phyloP scores from a whole-genome alignment of 352 stramenopile species.

The Phytophthora colocasiae region DNA sequence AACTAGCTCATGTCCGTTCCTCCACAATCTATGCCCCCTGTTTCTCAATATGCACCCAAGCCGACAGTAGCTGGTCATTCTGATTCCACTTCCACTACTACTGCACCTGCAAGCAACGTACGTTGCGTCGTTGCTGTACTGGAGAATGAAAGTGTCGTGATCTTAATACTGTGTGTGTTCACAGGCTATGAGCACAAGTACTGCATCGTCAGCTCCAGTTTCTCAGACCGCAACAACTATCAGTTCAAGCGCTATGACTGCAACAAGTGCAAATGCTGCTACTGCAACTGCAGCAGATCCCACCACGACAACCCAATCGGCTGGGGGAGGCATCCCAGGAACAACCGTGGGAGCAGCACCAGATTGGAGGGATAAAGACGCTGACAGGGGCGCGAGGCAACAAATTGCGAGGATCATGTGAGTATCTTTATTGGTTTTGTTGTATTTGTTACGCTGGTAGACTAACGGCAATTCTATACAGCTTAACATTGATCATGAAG shows the following conservation, averaged over 20 bases:
- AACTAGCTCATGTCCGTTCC: constrained; percentile 63
- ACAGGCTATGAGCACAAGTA: constrained; percentile 42
- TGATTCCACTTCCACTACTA: constrained; percentile 42
- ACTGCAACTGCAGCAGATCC: not conserved
- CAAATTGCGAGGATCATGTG: constrained; percentile 92
- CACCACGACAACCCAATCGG: not conserved
- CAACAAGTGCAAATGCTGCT: constrained; percentile 16
- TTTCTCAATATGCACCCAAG: constrained; percentile 75
- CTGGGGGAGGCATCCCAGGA: constrained; percentile 2
- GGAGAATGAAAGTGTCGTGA: not conserved
- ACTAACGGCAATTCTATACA: constrained; percentile 33
- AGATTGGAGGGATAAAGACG: constrained; percentile 90
- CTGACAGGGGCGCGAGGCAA: constrained; percentile 76
- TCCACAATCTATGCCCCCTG: constrained; percentile 75
- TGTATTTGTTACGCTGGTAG: constrained; percentile 19
- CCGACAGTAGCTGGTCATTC: constrained; percentile 43
- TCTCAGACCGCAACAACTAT: constrained; percentile 26
- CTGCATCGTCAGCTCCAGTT: constrained; percentile 22
- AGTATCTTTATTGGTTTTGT: constrained; percentile 18
- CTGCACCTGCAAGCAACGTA: constrained; percentile 37
- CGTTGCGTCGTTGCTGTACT: constrained; percentile 16
- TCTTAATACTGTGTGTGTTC: constrained; percentile 16
- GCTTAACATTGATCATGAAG: constrained; percentile 91
- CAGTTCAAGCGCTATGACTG: constrained; percentile 29
- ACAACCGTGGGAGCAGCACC: constrained; percentile 29